Evolutionary conservation across 768 basidiomycete genomes (phyloP), one percentile per base, ranked within the genome.

Genomic region (Suillus lakei): DNA sequence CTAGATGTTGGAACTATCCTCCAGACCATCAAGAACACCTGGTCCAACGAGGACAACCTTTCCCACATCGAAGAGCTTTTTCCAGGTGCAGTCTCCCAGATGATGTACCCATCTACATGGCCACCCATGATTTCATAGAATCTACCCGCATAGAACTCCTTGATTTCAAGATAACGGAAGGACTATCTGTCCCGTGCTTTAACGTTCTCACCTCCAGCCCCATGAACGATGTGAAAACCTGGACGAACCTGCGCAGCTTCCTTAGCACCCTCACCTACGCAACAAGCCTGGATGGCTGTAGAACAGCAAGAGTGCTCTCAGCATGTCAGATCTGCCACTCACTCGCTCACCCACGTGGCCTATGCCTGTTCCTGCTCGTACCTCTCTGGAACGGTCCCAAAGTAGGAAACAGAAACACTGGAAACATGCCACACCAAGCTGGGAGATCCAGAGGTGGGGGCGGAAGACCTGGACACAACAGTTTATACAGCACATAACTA

Each of bases 291-390:
- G 56, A 58, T 13, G 56, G 56, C 6, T 36, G 32, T 9, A 32
- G 56, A 1, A 10, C 16, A 32, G 56, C 32, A 38, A 32, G 18
- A n/a, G 23, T 32, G 28, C 23, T 58, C 32, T 58, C 56, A 32
- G 32, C 56, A 26, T 58, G 56, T 8, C 34, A 13, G 1, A 23
- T 58, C 32, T 58, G 56, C 32, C 56, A 58, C 32, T 58, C 56
- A 15, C 21, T 58, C 56, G 26, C 56, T 9, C 56, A 58, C 32
- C 56, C 56, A 32, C 56, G 56, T 10, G 56, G 56, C 21, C 56
- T 58, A 1, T 58, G 56, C 56, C 56, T 32, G 1, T 58, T 58
- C 56, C 56, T 32, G 4, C 7, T 7, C 6, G 32, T 36, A 26
- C 56, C 56, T 9, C 16, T 36, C 1, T 58, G 56, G 56, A 30